These are phyloP conservation scores for Zasmidium cellare DNA, from an alignment of 2,329 filamentous ascomycete genomes.

Conservation along the genomic window DNA sequence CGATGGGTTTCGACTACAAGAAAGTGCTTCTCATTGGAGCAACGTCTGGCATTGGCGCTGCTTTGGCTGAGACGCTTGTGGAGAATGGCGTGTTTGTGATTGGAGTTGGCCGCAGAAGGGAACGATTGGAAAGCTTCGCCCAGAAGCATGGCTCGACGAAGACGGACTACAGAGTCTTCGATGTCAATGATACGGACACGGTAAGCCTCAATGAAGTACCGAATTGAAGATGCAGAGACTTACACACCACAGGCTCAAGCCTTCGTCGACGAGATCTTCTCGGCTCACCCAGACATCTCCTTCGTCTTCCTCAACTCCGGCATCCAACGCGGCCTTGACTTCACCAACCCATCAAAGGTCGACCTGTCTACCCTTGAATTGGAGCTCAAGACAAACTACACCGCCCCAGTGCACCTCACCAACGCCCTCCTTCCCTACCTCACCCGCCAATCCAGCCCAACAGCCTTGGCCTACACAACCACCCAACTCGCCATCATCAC, in stretches of 20 bases:
- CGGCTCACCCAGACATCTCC: constrained; percentile 52
- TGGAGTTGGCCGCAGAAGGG: constrained; percentile 52
- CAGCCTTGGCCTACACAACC: constrained; percentile 12
- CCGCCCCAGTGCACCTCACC: constrained; percentile 15
- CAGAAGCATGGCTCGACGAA: constrained; percentile 41
- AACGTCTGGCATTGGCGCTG: constrained; percentile 52
- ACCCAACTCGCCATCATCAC: constrained; percentile 15
- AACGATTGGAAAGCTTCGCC: constrained; percentile 52
- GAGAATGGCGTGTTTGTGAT: constrained; percentile 50
- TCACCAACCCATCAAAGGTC: constrained; percentile 49
- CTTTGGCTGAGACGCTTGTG: constrained; percentile 51
- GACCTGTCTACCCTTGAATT: constrained; percentile 45
- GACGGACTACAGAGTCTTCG: constrained; percentile 45
- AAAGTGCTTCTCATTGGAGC: constrained; percentile 57
- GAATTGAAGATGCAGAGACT: background rate
- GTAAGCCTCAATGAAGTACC: too few species aligned
- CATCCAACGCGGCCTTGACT: constrained; percentile 53
- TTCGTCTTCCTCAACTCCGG: constrained; percentile 54
- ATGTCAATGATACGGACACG: constrained; percentile 51
- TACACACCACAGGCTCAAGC: constrained; percentile 35
- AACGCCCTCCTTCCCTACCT: constrained; percentile 13
- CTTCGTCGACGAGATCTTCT: constrained; percentile 45
- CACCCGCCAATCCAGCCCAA: constrained; percentile 2
- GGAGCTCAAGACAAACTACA: constrained; percentile 40
- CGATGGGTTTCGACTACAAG: constrained; percentile 50